Percentiles rank a stretch among this genome's conserved stretches.
phyloP scores from a whole-genome alignment of 73 alveolate species.

The Symbiodinium natans region DNA sequence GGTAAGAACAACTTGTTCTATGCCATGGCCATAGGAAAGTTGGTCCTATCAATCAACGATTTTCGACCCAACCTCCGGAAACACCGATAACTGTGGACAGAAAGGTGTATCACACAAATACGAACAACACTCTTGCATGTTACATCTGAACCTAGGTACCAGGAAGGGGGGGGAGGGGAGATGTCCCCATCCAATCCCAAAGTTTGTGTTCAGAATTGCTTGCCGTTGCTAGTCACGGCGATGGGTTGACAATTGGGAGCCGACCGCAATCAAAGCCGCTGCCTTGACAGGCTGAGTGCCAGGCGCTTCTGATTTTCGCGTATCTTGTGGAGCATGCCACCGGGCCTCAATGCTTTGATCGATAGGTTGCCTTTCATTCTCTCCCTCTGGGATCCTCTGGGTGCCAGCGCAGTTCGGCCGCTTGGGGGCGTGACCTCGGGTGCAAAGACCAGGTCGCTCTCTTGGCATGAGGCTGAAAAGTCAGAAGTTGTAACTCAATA shows the following conservation, averaged over 20 bases:
- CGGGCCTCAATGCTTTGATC: slow-evolving; percentile 15
- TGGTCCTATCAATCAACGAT: too few species aligned
- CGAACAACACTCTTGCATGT: too few species aligned
- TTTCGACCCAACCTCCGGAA: too few species aligned
- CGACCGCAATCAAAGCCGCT: not conserved
- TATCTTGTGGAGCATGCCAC: slow-evolving; percentile 76
- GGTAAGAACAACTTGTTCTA: too few species aligned
- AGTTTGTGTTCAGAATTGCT: not conserved
- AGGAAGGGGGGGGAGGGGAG: too few species aligned
- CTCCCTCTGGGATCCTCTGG: too few species aligned
- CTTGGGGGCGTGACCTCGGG: not conserved
- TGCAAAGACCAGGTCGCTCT: not conserved
- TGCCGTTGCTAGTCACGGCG: not conserved
- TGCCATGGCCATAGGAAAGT: too few species aligned
- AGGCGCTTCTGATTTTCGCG: slow-evolving; percentile 56
- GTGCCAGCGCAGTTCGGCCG: not conserved
- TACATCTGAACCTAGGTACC: too few species aligned
- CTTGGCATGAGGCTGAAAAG: not conserved
- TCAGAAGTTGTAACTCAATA: too few species aligned
- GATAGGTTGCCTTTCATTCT: not conserved
- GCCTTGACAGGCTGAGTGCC: not conserved
- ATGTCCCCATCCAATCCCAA: too few species aligned
- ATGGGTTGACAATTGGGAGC: not conserved
- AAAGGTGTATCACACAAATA: too few species aligned
- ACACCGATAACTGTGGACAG: too few species aligned